Conservation (phyloP, 192 early-diverging fungal genomes). For the Mortierella claussenii region DNA sequence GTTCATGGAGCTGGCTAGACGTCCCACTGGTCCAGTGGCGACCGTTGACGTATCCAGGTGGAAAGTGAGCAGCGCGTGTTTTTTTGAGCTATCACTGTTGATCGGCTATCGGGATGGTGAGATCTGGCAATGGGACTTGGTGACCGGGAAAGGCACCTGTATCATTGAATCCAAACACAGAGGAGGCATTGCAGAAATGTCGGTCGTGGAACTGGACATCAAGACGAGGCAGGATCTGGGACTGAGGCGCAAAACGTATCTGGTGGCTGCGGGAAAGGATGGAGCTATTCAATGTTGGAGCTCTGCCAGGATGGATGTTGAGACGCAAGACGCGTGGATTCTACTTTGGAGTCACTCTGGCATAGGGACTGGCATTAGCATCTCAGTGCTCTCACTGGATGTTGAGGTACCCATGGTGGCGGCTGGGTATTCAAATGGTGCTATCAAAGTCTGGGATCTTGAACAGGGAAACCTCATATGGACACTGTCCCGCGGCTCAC, state of each 20-base stretch:
- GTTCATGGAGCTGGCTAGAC: background rate
- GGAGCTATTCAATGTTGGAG: slow-evolving; percentile 44
- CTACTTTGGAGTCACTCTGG: slow-evolving; percentile 25
- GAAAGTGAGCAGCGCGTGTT: slow-evolving; percentile 5
- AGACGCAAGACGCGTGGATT: slow-evolving; percentile 7
- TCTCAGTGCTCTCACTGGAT: slow-evolving; percentile 20
- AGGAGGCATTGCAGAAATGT: slow-evolving; percentile 37
- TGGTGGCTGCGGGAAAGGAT: slow-evolving; percentile 35
- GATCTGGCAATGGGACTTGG: slow-evolving; percentile 35
- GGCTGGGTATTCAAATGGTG: slow-evolving; percentile 39
- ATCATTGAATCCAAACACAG: slow-evolving; percentile 22
- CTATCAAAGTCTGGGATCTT: slow-evolving; percentile 45
- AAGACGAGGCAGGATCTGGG: slow-evolving; percentile 20
- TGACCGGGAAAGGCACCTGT: slow-evolving; percentile 9
- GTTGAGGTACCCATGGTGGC: slow-evolving; percentile 43
- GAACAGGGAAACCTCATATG: slow-evolving; percentile 43
- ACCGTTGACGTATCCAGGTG: slow-evolving; percentile 7
- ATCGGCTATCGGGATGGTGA: slow-evolving; percentile 46
- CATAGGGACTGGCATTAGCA: background rate
- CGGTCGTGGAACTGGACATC: slow-evolving; percentile 2
- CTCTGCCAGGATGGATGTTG: background rate
- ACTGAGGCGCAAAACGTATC: slow-evolving; percentile 4
- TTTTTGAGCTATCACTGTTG: slow-evolving; percentile 12
- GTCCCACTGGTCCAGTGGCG: background rate
- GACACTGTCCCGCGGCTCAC: slow-evolving; percentile 31